Evolutionary conservation across 2,329 filamentous ascomycete species (phyloP).

Genomic region (Neocatenulostroma microsporum): DNA sequence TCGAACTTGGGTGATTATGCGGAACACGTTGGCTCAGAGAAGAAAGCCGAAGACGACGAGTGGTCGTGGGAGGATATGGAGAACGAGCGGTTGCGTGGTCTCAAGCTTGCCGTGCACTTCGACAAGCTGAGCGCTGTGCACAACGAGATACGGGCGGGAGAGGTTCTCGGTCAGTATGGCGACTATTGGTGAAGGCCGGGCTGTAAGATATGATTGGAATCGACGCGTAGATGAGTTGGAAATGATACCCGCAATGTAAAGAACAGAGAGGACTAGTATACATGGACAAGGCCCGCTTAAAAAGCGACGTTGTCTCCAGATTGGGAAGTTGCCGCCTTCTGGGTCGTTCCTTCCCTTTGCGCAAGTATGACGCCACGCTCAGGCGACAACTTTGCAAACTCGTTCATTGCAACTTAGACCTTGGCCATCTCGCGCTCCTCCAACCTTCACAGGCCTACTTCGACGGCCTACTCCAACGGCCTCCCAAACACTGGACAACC

Average conservation of each 20-base stretch:
- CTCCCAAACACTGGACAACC: neutral
- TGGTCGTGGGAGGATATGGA: constrained; percentile 58
- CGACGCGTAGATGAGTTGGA: neutral
- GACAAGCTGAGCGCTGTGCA: constrained; percentile 47
- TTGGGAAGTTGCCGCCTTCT: neutral
- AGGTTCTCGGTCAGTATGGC: constrained; percentile 37
- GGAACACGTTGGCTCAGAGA: constrained; percentile 2
- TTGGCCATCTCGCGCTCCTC: no score
- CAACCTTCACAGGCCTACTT: no score
- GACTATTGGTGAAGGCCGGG: constrained; percentile 22
- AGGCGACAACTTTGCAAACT: neutral
- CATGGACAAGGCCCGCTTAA: neutral
- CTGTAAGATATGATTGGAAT: neutral
- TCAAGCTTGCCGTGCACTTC: constrained; percentile 50
- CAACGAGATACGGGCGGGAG: constrained; percentile 42
- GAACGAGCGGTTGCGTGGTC: constrained; percentile 47
- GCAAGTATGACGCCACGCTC: neutral
- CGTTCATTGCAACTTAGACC: neutral
- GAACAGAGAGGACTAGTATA: neutral
- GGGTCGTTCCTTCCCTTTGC: neutral
- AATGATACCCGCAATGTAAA: neutral
- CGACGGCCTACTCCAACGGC: no score
- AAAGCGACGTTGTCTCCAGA: no score
- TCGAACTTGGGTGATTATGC: constrained; percentile 19
- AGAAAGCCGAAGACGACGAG: constrained; percentile 28